Evolutionary conservation across 305 asterid species (phyloP).

Genomic region (Fraxinus ornus): DNA sequence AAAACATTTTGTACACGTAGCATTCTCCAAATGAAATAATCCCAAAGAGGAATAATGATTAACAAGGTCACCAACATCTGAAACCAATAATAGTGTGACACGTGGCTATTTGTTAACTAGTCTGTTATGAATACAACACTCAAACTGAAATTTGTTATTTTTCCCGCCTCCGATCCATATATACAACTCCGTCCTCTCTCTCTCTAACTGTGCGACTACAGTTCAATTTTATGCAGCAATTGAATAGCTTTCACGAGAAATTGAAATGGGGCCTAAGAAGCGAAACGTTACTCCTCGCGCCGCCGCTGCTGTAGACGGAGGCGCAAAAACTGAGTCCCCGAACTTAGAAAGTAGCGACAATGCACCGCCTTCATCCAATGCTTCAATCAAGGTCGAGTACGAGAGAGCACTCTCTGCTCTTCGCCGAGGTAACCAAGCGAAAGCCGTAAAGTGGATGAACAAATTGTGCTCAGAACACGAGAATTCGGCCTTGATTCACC

Average conservation of each 20-base stretch:
- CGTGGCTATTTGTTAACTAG: background rate
- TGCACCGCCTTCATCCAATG: conserved; percentile 31
- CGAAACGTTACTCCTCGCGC: background rate
- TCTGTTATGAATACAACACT: background rate
- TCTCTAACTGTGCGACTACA: background rate
- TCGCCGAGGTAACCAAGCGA: conserved; percentile 72
- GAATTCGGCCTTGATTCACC: conserved; percentile 59
- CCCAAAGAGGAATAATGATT: background rate
- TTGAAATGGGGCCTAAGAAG: background rate
- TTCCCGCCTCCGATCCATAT: background rate
- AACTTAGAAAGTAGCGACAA: background rate
- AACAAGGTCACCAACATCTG: background rate
- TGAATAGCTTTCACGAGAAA: background rate
- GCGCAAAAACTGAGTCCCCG: background rate
- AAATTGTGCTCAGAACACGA: conserved; percentile 63
- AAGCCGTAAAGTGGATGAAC: conserved; percentile 78
- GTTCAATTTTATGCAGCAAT: background rate
- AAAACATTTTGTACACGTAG: too few species aligned
- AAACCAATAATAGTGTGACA: background rate
- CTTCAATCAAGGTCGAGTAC: conserved; percentile 55
- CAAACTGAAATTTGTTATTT: background rate
- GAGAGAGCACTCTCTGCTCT: conserved; percentile 65
- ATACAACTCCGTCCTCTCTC: background rate
- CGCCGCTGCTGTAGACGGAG: background rate
- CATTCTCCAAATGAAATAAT: too few species aligned